These are phyloP conservation scores for Ogataea parapolymorpha DNA, from an alignment of 805 yeast species.

Conservation along the genomic window DNA sequence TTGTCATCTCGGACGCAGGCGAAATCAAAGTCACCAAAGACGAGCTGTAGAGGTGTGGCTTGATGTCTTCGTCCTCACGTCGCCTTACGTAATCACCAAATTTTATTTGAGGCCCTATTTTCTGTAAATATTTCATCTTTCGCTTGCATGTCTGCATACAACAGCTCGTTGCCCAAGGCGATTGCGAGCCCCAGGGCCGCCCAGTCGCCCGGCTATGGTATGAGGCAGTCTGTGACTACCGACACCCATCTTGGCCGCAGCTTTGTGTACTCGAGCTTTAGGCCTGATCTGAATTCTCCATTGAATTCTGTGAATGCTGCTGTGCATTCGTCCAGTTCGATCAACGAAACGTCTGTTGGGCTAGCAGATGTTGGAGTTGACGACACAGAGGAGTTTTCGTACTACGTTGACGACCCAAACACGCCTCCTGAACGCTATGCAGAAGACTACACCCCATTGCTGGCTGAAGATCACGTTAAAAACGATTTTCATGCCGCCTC, in stretches of 20 bases:
- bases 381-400: background rate
- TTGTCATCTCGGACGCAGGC: slow-evolving; percentile 70
- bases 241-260: slow-evolving; percentile 39
- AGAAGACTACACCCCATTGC: slow-evolving; percentile 4
- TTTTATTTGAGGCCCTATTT: background rate
- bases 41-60: slow-evolving; percentile 11
- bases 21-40: slow-evolving; percentile 42
- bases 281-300: slow-evolving; percentile 21
- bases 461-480: slow-evolving; percentile 1
- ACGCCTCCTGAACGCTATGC: slow-evolving; percentile 7
- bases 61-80: background rate
- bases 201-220: slow-evolving; percentile 8
- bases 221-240: slow-evolving; percentile 22
- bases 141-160: slow-evolving; percentile 11
- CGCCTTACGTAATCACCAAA: slow-evolving; percentile 4
- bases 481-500: slow-evolving; percentile 3
- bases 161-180: slow-evolving; percentile 23
- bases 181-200: slow-evolving; percentile 14
- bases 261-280: slow-evolving; percentile 36
- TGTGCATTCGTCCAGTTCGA: slow-evolving; percentile 45
- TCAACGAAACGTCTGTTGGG: slow-evolving; percentile 56
- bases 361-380: slow-evolving; percentile 54
- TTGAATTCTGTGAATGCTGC: slow-evolving; percentile 35
- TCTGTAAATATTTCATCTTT: background rate
- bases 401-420: background rate